A percentile compares a stretch with the other conserved stretches of the same genome.
Conservation (phyloP, 345 rosid genomes). For the Aquilaria malaccensis region DNA sequence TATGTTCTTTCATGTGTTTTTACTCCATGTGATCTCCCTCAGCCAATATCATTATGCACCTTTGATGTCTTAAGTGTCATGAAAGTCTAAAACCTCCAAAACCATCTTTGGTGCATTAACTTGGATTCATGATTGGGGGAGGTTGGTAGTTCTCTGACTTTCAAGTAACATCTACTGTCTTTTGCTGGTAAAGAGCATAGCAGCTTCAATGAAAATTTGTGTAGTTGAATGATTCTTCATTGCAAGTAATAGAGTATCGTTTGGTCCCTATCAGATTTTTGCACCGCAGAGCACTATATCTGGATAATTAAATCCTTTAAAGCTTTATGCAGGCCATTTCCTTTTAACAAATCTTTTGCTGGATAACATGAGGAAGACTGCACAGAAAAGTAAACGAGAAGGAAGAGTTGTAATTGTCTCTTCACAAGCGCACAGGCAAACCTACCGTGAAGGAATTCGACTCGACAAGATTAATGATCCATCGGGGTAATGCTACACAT, state of each 20-base stretch:
- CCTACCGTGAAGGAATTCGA: slow-evolving; percentile 38
- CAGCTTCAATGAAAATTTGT: neutral
- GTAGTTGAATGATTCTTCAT: neutral
- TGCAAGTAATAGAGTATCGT: too few species aligned
- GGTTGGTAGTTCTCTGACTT: neutral
- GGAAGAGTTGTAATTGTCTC: slow-evolving; percentile 40
- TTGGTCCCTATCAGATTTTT: neutral
- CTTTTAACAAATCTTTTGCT: slow-evolving; percentile 35
- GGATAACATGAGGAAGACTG: slow-evolving; percentile 44
- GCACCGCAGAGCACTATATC: neutral
- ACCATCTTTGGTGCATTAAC: neutral
- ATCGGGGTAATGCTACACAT: slow-evolving; percentile 18
- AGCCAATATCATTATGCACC: too few species aligned
- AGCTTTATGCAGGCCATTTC: slow-evolving; percentile 38
- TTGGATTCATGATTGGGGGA: neutral
- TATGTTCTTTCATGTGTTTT: neutral
- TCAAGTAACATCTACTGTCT: neutral
- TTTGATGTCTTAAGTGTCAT: too few species aligned
- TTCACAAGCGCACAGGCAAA: slow-evolving; percentile 26
- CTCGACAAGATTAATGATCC: slow-evolving; percentile 32
- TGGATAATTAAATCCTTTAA: neutral
- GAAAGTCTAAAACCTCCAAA: neutral
- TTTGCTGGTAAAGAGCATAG: too few species aligned
- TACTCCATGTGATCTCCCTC: neutral
- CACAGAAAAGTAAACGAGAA: slow-evolving; percentile 27